Evolutionary conservation across 139 green algal species (phyloP), one percentile per base, ranked within the genome.

Genomic region (Tetraselmis striata): DNA sequence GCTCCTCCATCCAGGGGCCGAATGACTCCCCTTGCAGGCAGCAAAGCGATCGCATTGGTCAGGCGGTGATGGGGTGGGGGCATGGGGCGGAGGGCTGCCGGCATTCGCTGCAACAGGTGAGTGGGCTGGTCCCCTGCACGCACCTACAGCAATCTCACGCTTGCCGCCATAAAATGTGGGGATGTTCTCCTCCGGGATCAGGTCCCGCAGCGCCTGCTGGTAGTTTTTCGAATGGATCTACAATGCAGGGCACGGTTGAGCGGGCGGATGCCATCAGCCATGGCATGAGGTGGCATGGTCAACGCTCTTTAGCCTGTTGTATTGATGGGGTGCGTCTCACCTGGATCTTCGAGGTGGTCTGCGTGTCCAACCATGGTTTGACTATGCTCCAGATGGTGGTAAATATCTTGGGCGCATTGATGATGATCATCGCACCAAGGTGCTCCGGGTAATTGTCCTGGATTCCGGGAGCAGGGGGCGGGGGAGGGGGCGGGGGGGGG

Each of bases 381-480:
- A 93, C 84, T 1, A 91, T 67, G 29, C 82, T 78, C 86, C 86
- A 93, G 77, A 91, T 84, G 76, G 84, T 76, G 1, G 84, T 88
- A 80, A 93, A 93, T 30, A 92, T 83, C 75, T 83, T 81, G 79
- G 88, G 88, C 78, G 88, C 86, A 82, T 92, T 93, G 83, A 93
- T 88, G 80, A 93, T 90, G 84, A 90, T 90, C 89, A 91, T 89
- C 76, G 81, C 80, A 27, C 87, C 90, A 74, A 93, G 84, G 45
- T 85, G 83, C 81, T 93, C 90, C 26, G 88, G 89, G 79, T 91
- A 93, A 76, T 90, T 88, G 82, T 92, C 88, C 83, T 92, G 82
- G 31, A 59, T 28, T 2, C 18, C 28, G 1, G 32, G 25, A 28
- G n/a, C n/a, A n/a, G n/a, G n/a, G n/a, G n/a, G n/a, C n/a, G n/a